Base-by-base conservation (phyloP, 257 asterid genomes). In the Avicennia marina region DNA sequence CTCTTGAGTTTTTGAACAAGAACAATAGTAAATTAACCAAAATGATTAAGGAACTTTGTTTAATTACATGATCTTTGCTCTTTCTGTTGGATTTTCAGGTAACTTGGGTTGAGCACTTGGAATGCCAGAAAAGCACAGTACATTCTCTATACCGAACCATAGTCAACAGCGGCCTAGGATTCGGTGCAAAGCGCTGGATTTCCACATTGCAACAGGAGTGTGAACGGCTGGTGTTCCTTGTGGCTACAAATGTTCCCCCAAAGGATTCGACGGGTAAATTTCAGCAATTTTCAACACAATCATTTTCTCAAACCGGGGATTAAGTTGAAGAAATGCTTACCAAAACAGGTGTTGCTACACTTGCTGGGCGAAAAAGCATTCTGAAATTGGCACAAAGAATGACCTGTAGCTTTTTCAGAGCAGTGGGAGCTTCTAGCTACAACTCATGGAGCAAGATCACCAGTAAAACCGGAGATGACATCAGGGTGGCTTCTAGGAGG, bases 61-160 rank as follows among this genome's bases (percentile, higher is more conserved):
- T n/a, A n/a, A n/a, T n/a, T n/a, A n/a, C n/a, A n/a, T n/a, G n/a
- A n/a, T n/a, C n/a, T n/a, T n/a, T n/a, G n/a, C 25, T 62, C 43
- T 17, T 29, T 52, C 9, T 4, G 11, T 52, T 10, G 4, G 16
- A 27, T 52, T 20, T 60, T 57, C 79, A 90, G 98, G 96, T 91
- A 67, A 88, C 82, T 16, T 91, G 98, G 98, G 88, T 91, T 9
- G 98, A 88, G 78, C 96, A 88, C 58, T 33, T 78, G 47, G 98
- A 85, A 57, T 76, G 87, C 70, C 94, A 78, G 60, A 79, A 84
- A 62, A 72, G 50, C 66, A 56, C 64, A 4, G 84, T 83, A 13
- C 82, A 80, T 49, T 70, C 89, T 13, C 36, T 83, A 65, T 91
- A 83, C 32, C 93, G 91, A 3, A 25, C 83, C 27, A 60, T 78